phyloP scores from a whole-genome alignment of 106 monocot species.

The Hemerocallis citrina region DNA sequence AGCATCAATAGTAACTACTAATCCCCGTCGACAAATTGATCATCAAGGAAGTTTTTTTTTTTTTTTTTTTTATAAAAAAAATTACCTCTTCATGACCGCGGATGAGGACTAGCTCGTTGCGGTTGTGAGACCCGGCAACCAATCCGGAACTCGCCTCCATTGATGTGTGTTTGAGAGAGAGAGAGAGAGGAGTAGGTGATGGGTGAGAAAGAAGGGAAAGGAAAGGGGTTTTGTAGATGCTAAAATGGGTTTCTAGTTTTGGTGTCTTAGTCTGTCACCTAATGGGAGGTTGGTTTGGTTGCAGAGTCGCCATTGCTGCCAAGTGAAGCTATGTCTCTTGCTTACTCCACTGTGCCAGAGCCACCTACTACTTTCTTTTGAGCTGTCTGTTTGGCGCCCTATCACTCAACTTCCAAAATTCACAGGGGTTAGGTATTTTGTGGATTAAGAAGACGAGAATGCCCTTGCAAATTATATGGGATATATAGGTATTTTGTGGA shows the following conservation, averaged over 20 bases:
- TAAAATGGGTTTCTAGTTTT: not conserved
- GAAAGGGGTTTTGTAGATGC: slow-evolving; percentile 24
- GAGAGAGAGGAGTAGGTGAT: slow-evolving; percentile 11
- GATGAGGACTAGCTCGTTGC: slow-evolving; percentile 93
- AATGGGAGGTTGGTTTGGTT: slow-evolving; percentile 40
- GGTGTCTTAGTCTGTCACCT: slow-evolving; percentile 24
- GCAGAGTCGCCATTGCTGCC: slow-evolving; percentile 83
- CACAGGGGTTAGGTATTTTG: not conserved
- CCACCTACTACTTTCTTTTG: too few relatives aligned
- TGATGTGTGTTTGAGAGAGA: slow-evolving; percentile 76
- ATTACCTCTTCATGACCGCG: slow-evolving; percentile 71
- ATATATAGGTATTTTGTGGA: not conserved
- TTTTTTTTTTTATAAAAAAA: too few relatives aligned
- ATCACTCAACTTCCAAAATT: not conserved
- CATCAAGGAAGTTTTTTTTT: too few relatives aligned
- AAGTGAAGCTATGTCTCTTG: slow-evolving; percentile 40
- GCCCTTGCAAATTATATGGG: not conserved
- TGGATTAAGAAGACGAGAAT: not conserved
- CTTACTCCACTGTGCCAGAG: not conserved
- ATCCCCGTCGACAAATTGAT: slow-evolving; percentile 68
- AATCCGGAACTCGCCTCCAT: slow-evolving; percentile 95
- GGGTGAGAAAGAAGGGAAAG: not conserved
- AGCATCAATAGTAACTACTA: slow-evolving; percentile 57
- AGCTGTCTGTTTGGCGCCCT: too few relatives aligned
- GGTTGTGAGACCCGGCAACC: slow-evolving; percentile 89